phyloP scores from a whole-genome alignment of 371 early-diverging fungal species.

The Haplosporangium sp. region DNA sequence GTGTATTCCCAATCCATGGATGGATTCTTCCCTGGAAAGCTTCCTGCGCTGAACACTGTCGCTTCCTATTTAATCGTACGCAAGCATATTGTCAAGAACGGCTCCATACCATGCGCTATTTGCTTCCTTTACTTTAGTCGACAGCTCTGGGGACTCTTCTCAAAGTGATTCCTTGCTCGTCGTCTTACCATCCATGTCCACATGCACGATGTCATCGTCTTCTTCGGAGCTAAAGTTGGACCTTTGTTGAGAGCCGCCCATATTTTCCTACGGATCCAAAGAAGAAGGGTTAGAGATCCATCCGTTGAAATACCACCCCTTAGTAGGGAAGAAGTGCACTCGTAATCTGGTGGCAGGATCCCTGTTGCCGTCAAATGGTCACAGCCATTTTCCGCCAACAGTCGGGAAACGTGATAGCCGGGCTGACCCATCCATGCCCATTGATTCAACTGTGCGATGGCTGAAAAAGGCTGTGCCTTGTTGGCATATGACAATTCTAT shows the following conservation, averaged over 20 bases:
- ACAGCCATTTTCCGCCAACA: too few species aligned
- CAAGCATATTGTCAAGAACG: background rate
- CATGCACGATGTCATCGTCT: constrained; percentile 53
- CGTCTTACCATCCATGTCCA: constrained; percentile 29
- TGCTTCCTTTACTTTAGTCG: too few species aligned
- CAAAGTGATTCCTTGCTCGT: background rate
- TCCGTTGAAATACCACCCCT: background rate
- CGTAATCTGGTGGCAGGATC: background rate
- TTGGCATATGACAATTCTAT: constrained; percentile 2
- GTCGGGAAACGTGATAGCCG: background rate
- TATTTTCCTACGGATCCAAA: constrained; percentile 33
- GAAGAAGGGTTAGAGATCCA: background rate
- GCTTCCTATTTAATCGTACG: background rate
- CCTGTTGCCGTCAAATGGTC: too few species aligned
- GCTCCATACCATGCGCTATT: background rate
- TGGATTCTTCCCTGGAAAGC: constrained; percentile 29
- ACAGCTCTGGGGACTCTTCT: background rate
- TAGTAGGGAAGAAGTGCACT: background rate
- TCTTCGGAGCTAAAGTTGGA: constrained; percentile 44
- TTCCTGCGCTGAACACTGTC: constrained; percentile 23
- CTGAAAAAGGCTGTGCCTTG: background rate
- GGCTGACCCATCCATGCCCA: background rate
- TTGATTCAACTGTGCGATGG: too few species aligned
- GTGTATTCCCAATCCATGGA: constrained; percentile 44
- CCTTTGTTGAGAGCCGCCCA: constrained; percentile 29